Conservation (phyloP, 192 early-diverging fungal genomes). For the Rhizoclosmatium globosum region DNA sequence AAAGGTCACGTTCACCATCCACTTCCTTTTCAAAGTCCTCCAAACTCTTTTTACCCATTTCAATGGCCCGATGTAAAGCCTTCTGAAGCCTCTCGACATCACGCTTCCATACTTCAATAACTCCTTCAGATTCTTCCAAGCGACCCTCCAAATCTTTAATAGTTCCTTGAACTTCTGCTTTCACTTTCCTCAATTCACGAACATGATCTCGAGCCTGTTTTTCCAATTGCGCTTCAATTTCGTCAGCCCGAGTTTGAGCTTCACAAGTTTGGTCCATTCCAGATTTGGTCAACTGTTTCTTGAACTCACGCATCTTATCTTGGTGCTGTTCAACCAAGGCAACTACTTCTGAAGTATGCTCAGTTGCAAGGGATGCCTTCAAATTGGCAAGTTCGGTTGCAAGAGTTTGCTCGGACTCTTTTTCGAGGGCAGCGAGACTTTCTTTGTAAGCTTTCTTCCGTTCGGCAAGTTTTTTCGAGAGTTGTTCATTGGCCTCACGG, state of each 20-base stretch:
- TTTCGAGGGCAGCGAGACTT: background rate
- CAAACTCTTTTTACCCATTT: conserved; percentile 19
- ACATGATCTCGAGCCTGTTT: conserved; percentile 23
- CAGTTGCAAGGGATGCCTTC: background rate
- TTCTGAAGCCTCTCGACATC: conserved; percentile 28
- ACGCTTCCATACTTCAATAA: conserved; percentile 2
- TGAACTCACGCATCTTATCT: background rate
- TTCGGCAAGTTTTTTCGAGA: background rate
- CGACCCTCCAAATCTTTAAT: conserved; percentile 32
- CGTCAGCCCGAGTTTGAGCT: conserved; percentile 6
- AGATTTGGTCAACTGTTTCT: background rate
- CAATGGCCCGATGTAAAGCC: conserved; percentile 23
- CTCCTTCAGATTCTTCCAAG: conserved; percentile 27
- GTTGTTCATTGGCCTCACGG: background rate
- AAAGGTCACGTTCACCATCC: conserved; percentile 26
- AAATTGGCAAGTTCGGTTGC: background rate
- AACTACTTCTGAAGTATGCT: conserved; percentile 13
- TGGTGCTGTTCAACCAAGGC: conserved; percentile 10
- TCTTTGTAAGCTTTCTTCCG: background rate
- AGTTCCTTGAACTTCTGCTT: conserved; percentile 33
- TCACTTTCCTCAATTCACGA: background rate
- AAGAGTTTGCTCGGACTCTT: background rate
- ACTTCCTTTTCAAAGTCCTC: conserved; percentile 30
- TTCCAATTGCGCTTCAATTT: conserved; percentile 12
- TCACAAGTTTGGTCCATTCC: conserved; percentile 5